Conservation (phyloP, 345 rosid species). For the Zanthoxylum bungeanum region DNA sequence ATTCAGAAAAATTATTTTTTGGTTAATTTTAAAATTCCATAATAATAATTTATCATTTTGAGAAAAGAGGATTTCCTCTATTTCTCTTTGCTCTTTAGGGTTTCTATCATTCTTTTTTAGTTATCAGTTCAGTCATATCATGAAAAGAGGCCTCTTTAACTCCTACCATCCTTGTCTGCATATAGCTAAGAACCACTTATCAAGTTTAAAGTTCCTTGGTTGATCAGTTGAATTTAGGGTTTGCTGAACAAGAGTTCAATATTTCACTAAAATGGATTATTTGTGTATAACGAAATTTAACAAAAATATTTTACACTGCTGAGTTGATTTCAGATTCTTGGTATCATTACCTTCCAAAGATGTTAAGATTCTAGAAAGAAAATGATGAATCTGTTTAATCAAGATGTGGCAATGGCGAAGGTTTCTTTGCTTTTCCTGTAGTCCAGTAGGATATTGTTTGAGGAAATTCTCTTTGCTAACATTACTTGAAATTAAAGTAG, state of each 20-base stretch:
- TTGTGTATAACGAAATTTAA: background rate
- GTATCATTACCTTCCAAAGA: background rate
- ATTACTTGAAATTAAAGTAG: background rate
- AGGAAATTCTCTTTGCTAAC: background rate
- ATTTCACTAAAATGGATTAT: background rate
- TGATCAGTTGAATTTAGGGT: background rate
- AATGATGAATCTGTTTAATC: background rate
- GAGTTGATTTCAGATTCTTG: background rate
- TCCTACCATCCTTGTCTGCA: background rate
- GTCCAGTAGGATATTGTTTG: background rate
- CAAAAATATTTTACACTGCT: background rate
- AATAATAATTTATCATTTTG: no score
- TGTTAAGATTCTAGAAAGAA: background rate
- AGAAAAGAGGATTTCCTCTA: no score
- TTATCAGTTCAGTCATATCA: no score
- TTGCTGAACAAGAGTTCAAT: background rate
- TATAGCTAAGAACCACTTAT: background rate
- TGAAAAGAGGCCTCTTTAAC: no score
- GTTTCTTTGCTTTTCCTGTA: background rate
- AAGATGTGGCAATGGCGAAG: background rate
- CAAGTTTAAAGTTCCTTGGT: background rate
- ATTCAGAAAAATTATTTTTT: no score
- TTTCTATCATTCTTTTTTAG: no score
- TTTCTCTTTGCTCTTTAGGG: no score
- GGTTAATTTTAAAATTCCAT: no score